A percentile compares a stretch with the other conserved stretches of the same genome.
phyloP scores from a whole-genome alignment of 176 grass and related monocot species.

The Oryza australiensis region DNA sequence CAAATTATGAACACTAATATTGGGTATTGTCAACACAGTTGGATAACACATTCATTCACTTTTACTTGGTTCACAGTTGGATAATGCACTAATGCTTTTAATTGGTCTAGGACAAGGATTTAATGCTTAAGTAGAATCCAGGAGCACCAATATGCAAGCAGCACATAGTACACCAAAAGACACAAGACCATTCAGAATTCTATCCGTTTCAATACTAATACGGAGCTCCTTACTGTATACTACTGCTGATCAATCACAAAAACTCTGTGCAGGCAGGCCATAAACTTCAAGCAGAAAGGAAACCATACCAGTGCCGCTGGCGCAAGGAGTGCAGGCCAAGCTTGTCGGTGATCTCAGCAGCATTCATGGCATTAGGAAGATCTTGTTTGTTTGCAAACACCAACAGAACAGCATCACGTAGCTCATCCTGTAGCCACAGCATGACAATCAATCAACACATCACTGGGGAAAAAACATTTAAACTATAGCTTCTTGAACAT shows the following conservation, averaged over 20 bases:
- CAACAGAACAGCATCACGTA: slow-evolving; percentile 61
- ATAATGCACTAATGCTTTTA: background rate
- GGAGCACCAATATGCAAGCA: background rate
- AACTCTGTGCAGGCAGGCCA: background rate
- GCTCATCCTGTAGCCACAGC: slow-evolving; percentile 41
- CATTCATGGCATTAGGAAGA: slow-evolving; percentile 64
- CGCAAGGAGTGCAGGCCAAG: slow-evolving; percentile 56
- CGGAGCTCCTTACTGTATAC: background rate
- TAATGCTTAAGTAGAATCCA: background rate
- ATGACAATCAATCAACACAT: background rate
- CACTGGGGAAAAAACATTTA: background rate
- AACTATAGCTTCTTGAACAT: background rate
- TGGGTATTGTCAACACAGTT: background rate
- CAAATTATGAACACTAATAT: background rate
- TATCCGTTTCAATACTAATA: background rate
- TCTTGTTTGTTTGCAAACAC: slow-evolving; percentile 68
- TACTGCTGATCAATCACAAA: background rate
- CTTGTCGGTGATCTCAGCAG: slow-evolving; percentile 60
- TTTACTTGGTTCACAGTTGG: background rate
- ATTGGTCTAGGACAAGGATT: background rate
- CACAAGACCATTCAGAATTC: background rate
- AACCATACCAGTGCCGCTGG: slow-evolving; percentile 57
- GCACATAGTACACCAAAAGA: background rate
- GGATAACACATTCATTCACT: background rate
- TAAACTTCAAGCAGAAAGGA: background rate